Conservation (phyloP, 768 basidiomycete genomes). For the Boletus patriciae region DNA sequence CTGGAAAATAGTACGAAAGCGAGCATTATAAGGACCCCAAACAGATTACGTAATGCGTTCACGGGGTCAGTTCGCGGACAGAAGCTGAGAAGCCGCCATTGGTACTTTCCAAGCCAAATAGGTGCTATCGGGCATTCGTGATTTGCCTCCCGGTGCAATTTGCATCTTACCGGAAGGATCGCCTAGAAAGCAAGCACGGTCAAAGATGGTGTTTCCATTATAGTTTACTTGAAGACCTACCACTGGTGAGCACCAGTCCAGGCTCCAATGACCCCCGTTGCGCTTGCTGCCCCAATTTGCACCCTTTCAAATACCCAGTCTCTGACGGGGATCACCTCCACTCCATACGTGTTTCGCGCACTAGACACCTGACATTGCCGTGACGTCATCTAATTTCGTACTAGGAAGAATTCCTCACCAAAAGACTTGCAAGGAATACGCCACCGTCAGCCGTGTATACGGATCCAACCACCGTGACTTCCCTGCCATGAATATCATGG, state of each 20-base stretch:
- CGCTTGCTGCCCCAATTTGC: too few species aligned
- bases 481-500: conserved; percentile 41
- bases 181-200: conserved; percentile 33
- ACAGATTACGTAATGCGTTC: conserved; percentile 15
- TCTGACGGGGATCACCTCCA: conserved; percentile 70
- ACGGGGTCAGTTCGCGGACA: too few species aligned
- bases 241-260: conserved; percentile 67
- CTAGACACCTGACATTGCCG: conserved; percentile 45
- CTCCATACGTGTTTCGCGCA: conserved; percentile 51
- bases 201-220: neutral
- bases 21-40: neutral
- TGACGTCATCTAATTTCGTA: conserved; percentile 9
- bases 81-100: conserved; percentile 12
- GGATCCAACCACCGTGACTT: conserved; percentile 48
- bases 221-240: conserved; percentile 30
- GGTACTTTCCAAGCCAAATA: conserved; percentile 72
- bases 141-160: neutral
- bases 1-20: neutral
- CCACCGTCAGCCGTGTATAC: conserved; percentile 50
- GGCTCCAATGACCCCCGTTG: conserved; percentile 62
- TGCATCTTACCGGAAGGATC: conserved; percentile 61
- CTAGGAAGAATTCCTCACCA: neutral
- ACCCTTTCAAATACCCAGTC: too few species aligned
- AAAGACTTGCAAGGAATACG: conserved; percentile 51
- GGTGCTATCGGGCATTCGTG: conserved; percentile 45